A percentile compares a stretch with the other conserved stretches of the same genome.
Conservation (phyloP, 257 asterid genomes). For the Fraxinus pennsylvanica region DNA sequence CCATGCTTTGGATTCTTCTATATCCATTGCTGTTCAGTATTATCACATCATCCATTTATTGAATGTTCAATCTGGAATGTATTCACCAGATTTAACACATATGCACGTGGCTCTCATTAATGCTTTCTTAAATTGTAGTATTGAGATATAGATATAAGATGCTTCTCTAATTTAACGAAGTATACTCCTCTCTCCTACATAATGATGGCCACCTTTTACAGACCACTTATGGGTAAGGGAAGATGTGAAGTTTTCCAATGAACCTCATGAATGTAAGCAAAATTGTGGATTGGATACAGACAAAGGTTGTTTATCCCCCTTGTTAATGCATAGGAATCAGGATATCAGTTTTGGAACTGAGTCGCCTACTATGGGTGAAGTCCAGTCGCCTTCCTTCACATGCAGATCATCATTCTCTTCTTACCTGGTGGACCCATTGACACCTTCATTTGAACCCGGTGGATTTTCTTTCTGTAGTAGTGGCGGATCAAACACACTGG, state of each 20-base stretch:
- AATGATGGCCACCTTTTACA: conserved; percentile 24
- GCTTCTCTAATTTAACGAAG: neutral
- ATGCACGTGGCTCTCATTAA: neutral
- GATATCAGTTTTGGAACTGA: conserved; percentile 64
- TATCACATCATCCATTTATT: neutral
- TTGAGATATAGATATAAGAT: neutral
- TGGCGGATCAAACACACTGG: conserved; percentile 39
- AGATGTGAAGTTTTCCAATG: conserved; percentile 21
- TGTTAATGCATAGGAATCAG: conserved; percentile 45
- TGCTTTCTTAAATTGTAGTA: neutral
- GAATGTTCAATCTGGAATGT: no score
- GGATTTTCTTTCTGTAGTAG: conserved; percentile 52
- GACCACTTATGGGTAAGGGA: conserved; percentile 66
- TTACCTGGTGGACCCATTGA: conserved; percentile 31
- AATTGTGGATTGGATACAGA: conserved; percentile 28
- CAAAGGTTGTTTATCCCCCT: conserved; percentile 26
- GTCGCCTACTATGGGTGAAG: conserved; percentile 37
- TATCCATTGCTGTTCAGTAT: neutral
- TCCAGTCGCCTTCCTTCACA: conserved; percentile 36
- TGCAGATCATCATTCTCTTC: conserved; percentile 63
- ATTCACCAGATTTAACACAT: no score
- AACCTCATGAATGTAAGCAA: conserved; percentile 22
- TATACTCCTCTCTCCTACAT: neutral
- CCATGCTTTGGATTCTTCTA: neutral
- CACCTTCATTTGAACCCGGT: conserved; percentile 37